Evolutionary conservation across 1,284 basidiomycete species (phyloP).

Genomic region (Tetrapyrgos nigripes): DNA sequence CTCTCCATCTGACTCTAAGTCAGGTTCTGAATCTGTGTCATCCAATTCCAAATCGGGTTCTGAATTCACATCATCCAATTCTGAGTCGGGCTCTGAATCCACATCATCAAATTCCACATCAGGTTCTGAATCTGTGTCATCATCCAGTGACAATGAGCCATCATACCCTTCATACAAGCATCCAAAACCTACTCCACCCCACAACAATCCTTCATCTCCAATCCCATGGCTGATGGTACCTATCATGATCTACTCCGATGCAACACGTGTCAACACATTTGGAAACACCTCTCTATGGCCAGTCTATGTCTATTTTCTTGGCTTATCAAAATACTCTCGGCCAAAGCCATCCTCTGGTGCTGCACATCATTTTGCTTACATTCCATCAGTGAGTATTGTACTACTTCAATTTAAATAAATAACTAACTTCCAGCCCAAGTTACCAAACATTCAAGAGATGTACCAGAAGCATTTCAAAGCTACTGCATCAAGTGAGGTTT

Average conservation of each 20-base stretch:
- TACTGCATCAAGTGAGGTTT: conserved; percentile 11
- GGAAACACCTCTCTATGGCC: conserved; percentile 39
- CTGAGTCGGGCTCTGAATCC: too few species aligned
- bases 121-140: too few species aligned
- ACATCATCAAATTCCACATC: too few species aligned
- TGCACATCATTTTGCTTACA: conserved; percentile 36
- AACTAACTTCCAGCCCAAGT: conserved; percentile 12
- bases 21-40: too few species aligned
- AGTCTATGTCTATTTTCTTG: conserved; percentile 38
- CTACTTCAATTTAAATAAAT: conserved; percentile 16
- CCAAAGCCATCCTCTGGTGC: conserved; percentile 26
- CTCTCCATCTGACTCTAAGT: too few species aligned
- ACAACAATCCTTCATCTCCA: background rate
- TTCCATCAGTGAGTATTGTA: conserved; percentile 29
- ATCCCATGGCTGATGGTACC: conserved; percentile 22
- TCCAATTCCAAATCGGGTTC: too few species aligned
- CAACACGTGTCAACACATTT: conserved; percentile 39
- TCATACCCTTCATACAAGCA: background rate
- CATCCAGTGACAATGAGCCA: too few species aligned
- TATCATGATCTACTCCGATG: conserved; percentile 43
- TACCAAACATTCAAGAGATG: conserved; percentile 29
- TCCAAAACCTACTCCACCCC: background rate
- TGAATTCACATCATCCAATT: too few species aligned
- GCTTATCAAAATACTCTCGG: conserved; percentile 37
- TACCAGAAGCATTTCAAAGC: conserved; percentile 18